These are phyloP conservation scores for Hysterium pulicare DNA, from an alignment of 2,329 filamentous ascomycete genomes.

Conservation along the genomic window DNA sequence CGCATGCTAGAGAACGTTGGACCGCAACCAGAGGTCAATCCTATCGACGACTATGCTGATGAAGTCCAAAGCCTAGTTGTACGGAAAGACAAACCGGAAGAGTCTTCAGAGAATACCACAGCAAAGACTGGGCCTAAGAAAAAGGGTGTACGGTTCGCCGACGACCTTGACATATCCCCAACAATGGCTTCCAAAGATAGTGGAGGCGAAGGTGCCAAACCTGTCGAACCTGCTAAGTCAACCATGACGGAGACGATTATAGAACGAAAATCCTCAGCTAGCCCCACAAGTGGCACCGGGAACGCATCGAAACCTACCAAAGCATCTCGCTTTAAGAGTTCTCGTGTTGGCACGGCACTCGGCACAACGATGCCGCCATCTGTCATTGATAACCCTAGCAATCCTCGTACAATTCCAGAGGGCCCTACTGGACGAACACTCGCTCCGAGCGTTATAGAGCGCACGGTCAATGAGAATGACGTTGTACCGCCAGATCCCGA, in stretches of 20 bases:
- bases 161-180: constrained; percentile 67
- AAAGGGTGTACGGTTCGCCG: constrained; percentile 80
- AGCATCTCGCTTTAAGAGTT: constrained; percentile 42
- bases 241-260: constrained; percentile 35
- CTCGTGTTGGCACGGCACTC: constrained; percentile 12
- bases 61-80: constrained; percentile 57
- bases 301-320: constrained; percentile 27
- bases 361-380: constrained; percentile 5
- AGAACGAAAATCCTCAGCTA: constrained; percentile 21
- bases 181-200: constrained; percentile 26
- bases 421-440: constrained; percentile 51
- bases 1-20: constrained; percentile 57
- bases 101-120: constrained; percentile 7
- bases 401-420: constrained; percentile 30
- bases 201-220: constrained; percentile 18
- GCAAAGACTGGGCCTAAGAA: constrained; percentile 36
- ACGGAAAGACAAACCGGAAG: constrained; percentile 31
- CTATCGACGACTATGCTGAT: constrained; percentile 47
- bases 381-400: constrained; percentile 12
- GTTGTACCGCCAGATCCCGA: constrained; percentile 39
- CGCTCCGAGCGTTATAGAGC: constrained; percentile 57
- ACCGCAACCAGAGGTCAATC: constrained; percentile 40
- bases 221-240: background rate
- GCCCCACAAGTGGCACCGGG: constrained; percentile 10
- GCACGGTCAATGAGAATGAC: constrained; percentile 28